These are phyloP conservation scores for Polyporus arcularius DNA, from an alignment of 768 basidiomycete genomes.

Conservation along the genomic window DNA sequence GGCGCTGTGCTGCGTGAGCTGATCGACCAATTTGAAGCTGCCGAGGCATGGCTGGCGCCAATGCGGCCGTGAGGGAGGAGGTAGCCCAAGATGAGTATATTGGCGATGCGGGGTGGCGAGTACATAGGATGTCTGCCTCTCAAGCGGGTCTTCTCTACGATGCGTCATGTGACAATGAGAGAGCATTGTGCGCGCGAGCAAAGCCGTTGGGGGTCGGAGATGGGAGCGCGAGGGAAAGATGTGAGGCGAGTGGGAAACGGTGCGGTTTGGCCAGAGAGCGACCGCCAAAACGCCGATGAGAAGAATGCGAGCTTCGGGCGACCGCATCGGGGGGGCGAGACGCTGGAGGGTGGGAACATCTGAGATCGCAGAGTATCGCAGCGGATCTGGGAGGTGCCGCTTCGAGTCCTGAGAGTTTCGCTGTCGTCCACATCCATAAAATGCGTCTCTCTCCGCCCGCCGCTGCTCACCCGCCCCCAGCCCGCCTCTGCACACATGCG, in stretches of 20 bases:
- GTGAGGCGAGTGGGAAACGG: background rate
- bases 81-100: slow-evolving; percentile 8
- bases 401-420: slow-evolving; percentile 20
- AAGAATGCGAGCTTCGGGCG: slow-evolving; percentile 17
- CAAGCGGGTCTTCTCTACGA: no score
- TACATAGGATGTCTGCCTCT: background rate
- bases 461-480: slow-evolving; percentile 3
- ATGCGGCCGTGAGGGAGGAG: slow-evolving; percentile 70
- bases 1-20: slow-evolving; percentile 80
- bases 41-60: slow-evolving; percentile 91
- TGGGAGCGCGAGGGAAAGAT: slow-evolving; percentile 4
- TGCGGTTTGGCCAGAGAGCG: slow-evolving; percentile 3
- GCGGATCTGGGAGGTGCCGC: slow-evolving; percentile 17
- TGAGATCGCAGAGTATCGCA: slow-evolving; percentile 14
- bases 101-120: background rate
- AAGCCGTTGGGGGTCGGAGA: slow-evolving; percentile 10
- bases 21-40: slow-evolving; percentile 94
- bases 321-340: slow-evolving; percentile 2
- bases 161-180: background rate
- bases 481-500: background rate
- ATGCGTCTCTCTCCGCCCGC: slow-evolving; percentile 21
- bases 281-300: slow-evolving; percentile 21
- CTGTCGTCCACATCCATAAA: slow-evolving; percentile 16
- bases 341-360: slow-evolving; percentile 12
- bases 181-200: background rate